phyloP scores from a whole-genome alignment of 2,329 filamentous ascomycete species.

The Aspergillus terreus region DNA sequence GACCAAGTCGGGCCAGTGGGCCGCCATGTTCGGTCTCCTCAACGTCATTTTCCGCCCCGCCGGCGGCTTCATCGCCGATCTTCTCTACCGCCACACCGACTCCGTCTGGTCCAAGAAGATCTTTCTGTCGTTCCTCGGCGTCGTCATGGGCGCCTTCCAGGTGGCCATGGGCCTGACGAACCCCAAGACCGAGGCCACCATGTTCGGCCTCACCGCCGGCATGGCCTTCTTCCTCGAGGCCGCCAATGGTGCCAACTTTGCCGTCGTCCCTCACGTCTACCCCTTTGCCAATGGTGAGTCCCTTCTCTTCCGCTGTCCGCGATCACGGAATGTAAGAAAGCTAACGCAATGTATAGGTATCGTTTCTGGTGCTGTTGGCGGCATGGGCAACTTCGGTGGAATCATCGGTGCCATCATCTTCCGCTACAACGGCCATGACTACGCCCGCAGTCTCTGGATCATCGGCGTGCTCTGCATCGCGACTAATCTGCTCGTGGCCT shows the following conservation, averaged over 20 bases:
- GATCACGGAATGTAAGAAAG: background rate
- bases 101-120: constrained; percentile 63
- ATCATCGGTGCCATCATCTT: constrained; percentile 82
- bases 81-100: constrained; percentile 50
- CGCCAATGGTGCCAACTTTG: constrained; percentile 81
- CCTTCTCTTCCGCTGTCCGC: background rate
- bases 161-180: constrained; percentile 63
- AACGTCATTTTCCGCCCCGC: constrained; percentile 48
- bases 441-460: constrained; percentile 72
- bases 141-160: constrained; percentile 57
- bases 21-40: constrained; percentile 52
- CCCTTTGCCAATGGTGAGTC: constrained; percentile 70
- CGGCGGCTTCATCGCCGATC: constrained; percentile 52
- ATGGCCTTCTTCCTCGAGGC: constrained; percentile 81
- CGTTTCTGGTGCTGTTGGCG: constrained; percentile 74
- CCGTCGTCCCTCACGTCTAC: constrained; percentile 81
- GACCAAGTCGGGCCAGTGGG: constrained; percentile 55
- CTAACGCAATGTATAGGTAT: constrained; percentile 36
- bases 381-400: constrained; percentile 78
- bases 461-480: constrained; percentile 72
- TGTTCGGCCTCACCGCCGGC: constrained; percentile 73
- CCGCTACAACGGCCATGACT: constrained; percentile 67
- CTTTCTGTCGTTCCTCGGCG: constrained; percentile 54
- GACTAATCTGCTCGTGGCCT: constrained; percentile 63
- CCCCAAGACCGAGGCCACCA: constrained; percentile 57